Evolutionary conservation across 1,284 basidiomycete species (phyloP).

Genomic region (Polyporus tsugae): DNA sequence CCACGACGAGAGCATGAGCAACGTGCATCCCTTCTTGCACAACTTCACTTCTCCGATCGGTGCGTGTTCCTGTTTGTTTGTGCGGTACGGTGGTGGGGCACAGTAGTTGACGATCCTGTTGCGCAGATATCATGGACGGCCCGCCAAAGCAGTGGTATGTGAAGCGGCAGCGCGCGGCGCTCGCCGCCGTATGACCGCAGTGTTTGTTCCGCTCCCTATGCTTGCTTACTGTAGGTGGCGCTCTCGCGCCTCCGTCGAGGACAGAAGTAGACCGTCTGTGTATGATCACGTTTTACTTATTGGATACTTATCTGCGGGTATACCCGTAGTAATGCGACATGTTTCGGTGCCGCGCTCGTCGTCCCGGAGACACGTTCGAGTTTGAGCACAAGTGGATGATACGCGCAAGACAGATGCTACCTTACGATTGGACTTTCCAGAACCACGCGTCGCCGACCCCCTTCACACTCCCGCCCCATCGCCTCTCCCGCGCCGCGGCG

Average conservation of each 20-base stretch:
- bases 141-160: constrained; percentile 30
- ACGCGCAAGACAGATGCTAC: background rate
- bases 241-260: background rate
- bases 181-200: background rate
- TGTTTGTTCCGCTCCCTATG: background rate
- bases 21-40: constrained; percentile 41
- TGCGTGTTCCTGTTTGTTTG: constrained; percentile 21
- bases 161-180: constrained; percentile 23
- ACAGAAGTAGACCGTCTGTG: background rate
- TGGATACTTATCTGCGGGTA: background rate
- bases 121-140: constrained; percentile 30
- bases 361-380: background rate
- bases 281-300: constrained; percentile 7
- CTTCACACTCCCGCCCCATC: constrained; percentile 3
- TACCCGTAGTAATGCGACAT: constrained; percentile 3
- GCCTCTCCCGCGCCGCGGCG: constrained; percentile 10
- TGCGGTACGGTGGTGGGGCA: background rate
- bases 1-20: constrained; percentile 32
- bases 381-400: too few relatives aligned
- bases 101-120: constrained; percentile 3
- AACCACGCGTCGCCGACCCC: constrained; percentile 25
- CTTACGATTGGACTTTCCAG: background rate
- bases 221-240: background rate
- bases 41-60: constrained; percentile 43
- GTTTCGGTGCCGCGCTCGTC: background rate